phyloP scores from a whole-genome alignment of 306 rosid genomes.

The Cucurbita argyrosperma region DNA sequence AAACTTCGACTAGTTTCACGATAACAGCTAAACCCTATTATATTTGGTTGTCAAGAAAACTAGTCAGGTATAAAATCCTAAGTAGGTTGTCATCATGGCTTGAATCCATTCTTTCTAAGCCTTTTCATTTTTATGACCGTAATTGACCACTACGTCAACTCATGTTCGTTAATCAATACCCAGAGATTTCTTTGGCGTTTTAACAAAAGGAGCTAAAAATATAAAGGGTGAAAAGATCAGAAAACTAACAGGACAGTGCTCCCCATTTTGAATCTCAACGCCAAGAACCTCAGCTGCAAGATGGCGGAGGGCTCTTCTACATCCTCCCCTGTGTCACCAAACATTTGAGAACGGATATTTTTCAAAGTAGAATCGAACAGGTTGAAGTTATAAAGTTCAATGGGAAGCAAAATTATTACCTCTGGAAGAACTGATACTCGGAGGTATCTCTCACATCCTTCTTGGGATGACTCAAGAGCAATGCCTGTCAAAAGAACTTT shows the following conservation, averaged over 20 bases:
- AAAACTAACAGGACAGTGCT: constrained; percentile 84
- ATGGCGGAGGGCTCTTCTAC: constrained; percentile 60
- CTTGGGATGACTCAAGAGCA: constrained; percentile 84
- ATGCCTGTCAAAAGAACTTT: constrained; percentile 33
- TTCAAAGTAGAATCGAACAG: not conserved
- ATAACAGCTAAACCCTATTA: not conserved
- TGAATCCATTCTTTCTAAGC: not conserved
- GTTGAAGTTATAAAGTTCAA: not conserved
- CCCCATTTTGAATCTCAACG: constrained; percentile 72
- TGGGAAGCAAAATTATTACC: constrained; percentile 16
- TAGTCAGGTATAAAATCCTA: too few relatives aligned
- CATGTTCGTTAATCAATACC: not conserved
- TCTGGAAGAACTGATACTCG: constrained; percentile 59
- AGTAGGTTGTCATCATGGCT: not conserved
- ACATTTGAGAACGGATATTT: not conserved
- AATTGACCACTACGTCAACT: not conserved
- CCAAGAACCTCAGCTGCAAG: constrained; percentile 66
- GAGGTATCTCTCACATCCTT: constrained; percentile 66
- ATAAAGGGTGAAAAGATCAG: not conserved
- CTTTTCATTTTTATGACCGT: not conserved
- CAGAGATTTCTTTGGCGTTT: not conserved
- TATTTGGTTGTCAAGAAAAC: not conserved
- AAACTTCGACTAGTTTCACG: not conserved
- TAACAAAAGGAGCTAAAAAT: not conserved
- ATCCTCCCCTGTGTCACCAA: constrained; percentile 38